Evolutionary conservation across 2,329 filamentous ascomycete species (phyloP).

Genomic region (Dothistroma pini): DNA sequence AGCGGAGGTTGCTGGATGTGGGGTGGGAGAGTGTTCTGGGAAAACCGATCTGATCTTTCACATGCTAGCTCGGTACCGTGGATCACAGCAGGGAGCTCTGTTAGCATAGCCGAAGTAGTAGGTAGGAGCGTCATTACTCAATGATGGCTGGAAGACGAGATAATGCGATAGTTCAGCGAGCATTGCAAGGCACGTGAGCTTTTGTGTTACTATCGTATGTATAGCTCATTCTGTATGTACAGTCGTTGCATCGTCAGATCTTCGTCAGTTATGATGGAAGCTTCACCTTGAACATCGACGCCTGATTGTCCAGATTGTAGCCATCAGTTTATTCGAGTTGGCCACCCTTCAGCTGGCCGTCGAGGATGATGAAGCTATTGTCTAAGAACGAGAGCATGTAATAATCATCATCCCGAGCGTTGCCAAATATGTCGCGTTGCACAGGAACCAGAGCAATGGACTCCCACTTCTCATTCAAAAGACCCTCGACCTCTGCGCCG

Average conservation of each 20-base stretch:
- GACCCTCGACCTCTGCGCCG: neutral
- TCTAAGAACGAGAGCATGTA: neutral
- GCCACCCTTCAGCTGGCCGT: neutral
- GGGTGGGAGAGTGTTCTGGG: neutral
- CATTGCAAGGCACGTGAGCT: neutral
- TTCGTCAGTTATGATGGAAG: neutral
- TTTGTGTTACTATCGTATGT: neutral
- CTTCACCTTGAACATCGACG: neutral
- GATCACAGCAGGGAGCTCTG: neutral
- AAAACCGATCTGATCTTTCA: neutral
- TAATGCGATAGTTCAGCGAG: neutral
- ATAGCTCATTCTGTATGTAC: neutral
- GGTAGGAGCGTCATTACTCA: neutral
- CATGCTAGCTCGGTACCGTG: neutral
- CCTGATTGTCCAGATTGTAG: neutral
- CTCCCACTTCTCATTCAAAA: slow-evolving; percentile 1
- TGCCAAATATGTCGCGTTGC: neutral
- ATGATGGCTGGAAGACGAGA: neutral
- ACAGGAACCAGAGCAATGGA: neutral
- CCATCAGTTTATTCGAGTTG: neutral
- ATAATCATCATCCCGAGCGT: neutral
- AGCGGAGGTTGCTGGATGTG: neutral
- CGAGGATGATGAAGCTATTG: neutral
- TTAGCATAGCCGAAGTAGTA: neutral
- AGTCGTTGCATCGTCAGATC: neutral